These are phyloP conservation scores for Tylopilus balloui DNA, from an alignment of 768 basidiomycete genomes.

Conservation along the genomic window DNA sequence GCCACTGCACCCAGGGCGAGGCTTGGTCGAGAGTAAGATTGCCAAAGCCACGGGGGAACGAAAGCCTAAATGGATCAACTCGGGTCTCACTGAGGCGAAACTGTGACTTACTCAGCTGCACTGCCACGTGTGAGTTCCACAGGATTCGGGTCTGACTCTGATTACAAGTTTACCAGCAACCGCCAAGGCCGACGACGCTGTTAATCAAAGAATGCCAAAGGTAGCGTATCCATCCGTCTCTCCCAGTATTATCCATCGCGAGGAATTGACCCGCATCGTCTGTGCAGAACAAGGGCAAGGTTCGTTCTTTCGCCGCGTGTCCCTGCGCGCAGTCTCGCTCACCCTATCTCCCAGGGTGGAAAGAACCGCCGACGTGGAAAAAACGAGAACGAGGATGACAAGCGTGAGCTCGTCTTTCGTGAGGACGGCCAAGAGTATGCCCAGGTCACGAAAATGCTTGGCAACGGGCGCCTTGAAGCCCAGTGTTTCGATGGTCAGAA, in stretches of 20 bases:
- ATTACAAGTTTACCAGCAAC: not conserved
- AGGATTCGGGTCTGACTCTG: not conserved
- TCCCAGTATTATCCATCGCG: not conserved
- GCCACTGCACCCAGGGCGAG: no score
- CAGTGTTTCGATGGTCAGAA: constrained; percentile 98
- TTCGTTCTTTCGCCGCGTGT: constrained; percentile 2
- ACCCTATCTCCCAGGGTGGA: constrained; percentile 64
- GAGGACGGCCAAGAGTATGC: constrained; percentile 99
- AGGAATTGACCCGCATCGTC: constrained; percentile 1
- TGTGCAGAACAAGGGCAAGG: constrained; percentile 29
- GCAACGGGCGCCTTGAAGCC: constrained; percentile 94
- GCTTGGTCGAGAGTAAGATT: no score
- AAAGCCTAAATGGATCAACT: no score
- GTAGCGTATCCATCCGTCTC: constrained; percentile 3
- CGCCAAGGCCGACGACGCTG: not conserved
- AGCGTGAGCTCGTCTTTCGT: constrained; percentile 96
- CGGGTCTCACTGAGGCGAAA: no score
- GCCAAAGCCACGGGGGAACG: no score
- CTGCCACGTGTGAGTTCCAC: not conserved
- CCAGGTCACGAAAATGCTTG: constrained; percentile 97
- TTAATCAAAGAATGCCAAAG: constrained; percentile 21
- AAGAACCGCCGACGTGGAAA: constrained; percentile 99
- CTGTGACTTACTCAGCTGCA: constrained; percentile 4
- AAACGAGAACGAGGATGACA: constrained; percentile 99
- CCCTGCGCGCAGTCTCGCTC: not conserved